These are phyloP conservation scores for Rubia yunnanensis DNA, from an alignment of 257 asterid genomes.

Conservation along the genomic window DNA sequence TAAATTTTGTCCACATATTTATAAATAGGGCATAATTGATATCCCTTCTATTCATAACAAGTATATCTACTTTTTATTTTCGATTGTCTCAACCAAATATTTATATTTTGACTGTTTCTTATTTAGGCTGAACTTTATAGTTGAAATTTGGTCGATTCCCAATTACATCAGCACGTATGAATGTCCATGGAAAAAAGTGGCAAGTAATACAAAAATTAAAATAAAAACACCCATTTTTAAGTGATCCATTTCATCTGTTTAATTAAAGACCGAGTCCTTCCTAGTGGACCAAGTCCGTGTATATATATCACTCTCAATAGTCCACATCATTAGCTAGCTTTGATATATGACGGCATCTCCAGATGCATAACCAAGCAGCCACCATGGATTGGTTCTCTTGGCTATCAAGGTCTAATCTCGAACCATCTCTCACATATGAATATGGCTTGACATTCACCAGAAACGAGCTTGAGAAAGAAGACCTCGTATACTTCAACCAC, in stretches of 20 bases:
- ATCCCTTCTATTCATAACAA: too few relatives aligned
- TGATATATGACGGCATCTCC: background rate
- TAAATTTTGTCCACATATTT: background rate
- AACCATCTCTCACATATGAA: slow-evolving; percentile 34
- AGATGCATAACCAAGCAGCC: slow-evolving; percentile 7
- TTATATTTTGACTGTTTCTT: too few relatives aligned
- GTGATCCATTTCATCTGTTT: too few relatives aligned
- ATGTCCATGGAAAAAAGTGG: too few relatives aligned
- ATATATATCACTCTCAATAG: slow-evolving; percentile 5
- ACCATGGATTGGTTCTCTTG: slow-evolving; percentile 79
- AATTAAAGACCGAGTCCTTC: background rate
- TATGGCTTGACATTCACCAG: slow-evolving; percentile 39
- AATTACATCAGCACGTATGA: too few relatives aligned
- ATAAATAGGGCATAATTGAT: too few relatives aligned
- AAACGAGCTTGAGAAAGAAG: slow-evolving; percentile 60
- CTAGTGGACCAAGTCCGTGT: background rate
- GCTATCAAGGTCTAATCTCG: slow-evolving; percentile 55
- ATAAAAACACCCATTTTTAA: too few relatives aligned
- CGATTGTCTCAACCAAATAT: too few relatives aligned
- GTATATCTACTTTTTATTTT: too few relatives aligned
- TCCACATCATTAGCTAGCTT: slow-evolving; percentile 8
- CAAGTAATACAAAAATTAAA: too few relatives aligned
- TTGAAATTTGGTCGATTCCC: too few relatives aligned
- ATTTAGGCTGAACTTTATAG: too few relatives aligned
- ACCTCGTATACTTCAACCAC: slow-evolving; percentile 58